Evolutionary conservation across 495 filamentous ascomycete genomes (phyloP).

Genomic region (Neurospora sp.): DNA sequence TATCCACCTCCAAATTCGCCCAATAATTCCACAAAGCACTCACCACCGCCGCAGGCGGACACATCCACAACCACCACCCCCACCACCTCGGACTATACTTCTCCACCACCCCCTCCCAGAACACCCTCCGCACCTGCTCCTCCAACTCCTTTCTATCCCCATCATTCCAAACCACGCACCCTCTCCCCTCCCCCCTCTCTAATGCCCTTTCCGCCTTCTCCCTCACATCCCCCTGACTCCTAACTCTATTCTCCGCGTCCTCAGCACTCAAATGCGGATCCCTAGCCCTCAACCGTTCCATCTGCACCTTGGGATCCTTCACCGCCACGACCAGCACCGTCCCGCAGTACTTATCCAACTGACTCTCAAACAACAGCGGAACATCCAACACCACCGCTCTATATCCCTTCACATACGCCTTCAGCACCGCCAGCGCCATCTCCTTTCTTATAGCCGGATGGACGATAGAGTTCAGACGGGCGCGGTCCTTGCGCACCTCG

Average conservation of each 20-base stretch:
- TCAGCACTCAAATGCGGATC: constrained; percentile 62
- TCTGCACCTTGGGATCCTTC: constrained; percentile 62
- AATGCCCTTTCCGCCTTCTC: constrained; percentile 68
- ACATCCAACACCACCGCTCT: constrained; percentile 93
- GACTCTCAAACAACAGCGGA: constrained; percentile 79
- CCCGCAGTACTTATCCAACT: constrained; percentile 70
- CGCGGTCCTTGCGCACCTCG: constrained; percentile 54
- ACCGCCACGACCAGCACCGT: constrained; percentile 80
- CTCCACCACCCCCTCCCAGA: constrained; percentile 45
- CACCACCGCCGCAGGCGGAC: constrained; percentile 59
- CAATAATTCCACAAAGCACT: constrained; percentile 57
- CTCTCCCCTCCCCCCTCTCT: constrained; percentile 48
- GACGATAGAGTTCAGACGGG: constrained; percentile 76
- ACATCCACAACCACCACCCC: constrained; percentile 60
- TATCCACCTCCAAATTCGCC: constrained; percentile 55
- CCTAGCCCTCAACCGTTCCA: constrained; percentile 58
- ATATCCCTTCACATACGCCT: constrained; percentile 56
- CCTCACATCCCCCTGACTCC: constrained; percentile 72
- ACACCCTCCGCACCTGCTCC: constrained; percentile 48
- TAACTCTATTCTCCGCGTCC: constrained; percentile 74
- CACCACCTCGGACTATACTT: constrained; percentile 66
- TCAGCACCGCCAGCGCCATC: constrained; percentile 58
- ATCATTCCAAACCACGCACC: constrained; percentile 85
- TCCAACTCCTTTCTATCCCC: constrained; percentile 55
- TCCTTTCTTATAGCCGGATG: constrained; percentile 76